Base-by-base conservation (phyloP, 129 eudicot genomes). In the Saposhnikovia divaricata region DNA sequence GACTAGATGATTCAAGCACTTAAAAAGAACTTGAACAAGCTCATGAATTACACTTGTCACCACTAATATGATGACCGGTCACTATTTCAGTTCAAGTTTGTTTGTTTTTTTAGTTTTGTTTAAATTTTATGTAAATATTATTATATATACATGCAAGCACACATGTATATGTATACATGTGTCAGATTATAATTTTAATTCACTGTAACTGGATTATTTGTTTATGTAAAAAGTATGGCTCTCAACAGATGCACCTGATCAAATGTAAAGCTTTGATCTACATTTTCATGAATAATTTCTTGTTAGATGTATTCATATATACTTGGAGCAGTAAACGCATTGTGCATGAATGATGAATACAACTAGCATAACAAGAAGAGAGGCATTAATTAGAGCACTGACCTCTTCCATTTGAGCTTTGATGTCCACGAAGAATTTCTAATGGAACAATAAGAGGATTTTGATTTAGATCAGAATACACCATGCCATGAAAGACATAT, bases 401-500 rank as follows among this genome's bases (percentile, higher is more conserved):
- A 92, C 99, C 99, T 90, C 90, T 92, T 89, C 92, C 97, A 72
- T 90, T 87, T 13, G 90, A 44, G 63, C 77, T 82, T 47, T 88
- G 59, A 82, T 95, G 99, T 50, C 99, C 99, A 65, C 85, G 87
- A 31, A 95, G 97, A 78, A 92, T 91, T 87, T 87, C 89, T 77
- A 95, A 84, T 19, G 99, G 99, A 78, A 95, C 94, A 76, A 95
- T 86, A 71, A 95, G 88, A 45, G 99, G 99, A 61, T 95, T 85
- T 83, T 95, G 93, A 68, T 92, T 95, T 50, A 95, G 76, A 90
- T 95, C 99, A 0, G 96, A 90, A 80, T 90, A 95, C 57, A 95
- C 99, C 99, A 92, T 95, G 28, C 98, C 99, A 83, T 95, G 99
- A 59, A 87, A 92, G n/a, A 95, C 89, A 77, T 95, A 92, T 16